These are phyloP conservation scores for Pythium aquatile DNA, from an alignment of 352 stramenopile genomes.

Conservation along the genomic window DNA sequence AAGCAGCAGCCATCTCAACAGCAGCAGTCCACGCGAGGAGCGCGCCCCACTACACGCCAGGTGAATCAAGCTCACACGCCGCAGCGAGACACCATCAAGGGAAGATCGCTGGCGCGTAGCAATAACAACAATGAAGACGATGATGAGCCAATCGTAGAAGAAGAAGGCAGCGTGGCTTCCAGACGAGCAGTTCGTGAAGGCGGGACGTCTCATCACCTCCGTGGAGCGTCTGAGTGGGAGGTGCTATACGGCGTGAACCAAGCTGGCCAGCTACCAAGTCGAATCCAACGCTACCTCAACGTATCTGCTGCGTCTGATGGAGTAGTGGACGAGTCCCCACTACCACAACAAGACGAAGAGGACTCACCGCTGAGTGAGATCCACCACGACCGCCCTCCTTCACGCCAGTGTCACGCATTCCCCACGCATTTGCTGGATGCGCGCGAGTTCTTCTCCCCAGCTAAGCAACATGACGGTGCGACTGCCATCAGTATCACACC, in stretches of 20 bases:
- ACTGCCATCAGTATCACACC: conserved; percentile 21
- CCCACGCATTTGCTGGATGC: conserved; percentile 71
- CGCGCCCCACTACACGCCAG: conserved; percentile 2
- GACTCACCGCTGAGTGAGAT: neutral
- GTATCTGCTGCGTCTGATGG: conserved; percentile 10
- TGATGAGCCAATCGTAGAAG: conserved; percentile 25
- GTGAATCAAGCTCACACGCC: neutral
- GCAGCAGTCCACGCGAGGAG: neutral
- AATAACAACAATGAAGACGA: conserved; percentile 26
- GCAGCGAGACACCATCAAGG: neutral
- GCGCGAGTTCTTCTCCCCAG: conserved; percentile 29
- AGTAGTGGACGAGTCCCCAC: neutral
- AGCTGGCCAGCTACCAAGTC: conserved; percentile 17
- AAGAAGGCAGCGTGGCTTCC: neutral
- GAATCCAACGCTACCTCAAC: conserved; percentile 23
- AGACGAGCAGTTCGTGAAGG: neutral
- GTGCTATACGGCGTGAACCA: conserved; percentile 12
- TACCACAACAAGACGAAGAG: neutral
- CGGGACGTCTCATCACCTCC: neutral
- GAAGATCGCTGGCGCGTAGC: neutral
- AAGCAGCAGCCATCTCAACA: conserved; percentile 18
- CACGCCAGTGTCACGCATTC: conserved; percentile 72
- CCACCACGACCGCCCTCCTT: conserved; percentile 51
- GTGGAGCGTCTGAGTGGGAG: conserved; percentile 16
- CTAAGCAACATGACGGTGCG: conserved; percentile 19